These are phyloP conservation scores for Periglandula ipomoeae DNA, from an alignment of 2,329 filamentous ascomycete genomes.

Conservation along the genomic window DNA sequence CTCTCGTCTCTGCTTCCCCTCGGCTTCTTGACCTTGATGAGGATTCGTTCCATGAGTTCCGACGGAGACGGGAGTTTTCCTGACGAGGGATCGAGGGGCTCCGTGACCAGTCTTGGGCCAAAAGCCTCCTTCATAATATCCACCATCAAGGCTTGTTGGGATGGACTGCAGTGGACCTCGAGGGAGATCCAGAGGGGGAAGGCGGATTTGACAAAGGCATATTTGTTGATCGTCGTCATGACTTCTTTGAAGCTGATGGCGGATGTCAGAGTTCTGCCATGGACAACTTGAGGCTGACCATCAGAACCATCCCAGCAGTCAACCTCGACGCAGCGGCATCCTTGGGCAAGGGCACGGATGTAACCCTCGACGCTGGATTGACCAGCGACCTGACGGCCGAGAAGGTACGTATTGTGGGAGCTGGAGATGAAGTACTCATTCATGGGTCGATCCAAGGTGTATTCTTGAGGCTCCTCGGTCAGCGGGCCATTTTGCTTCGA, in stretches of 20 bases:
- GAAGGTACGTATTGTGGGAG: constrained; percentile 95
- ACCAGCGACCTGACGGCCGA: constrained; percentile 82
- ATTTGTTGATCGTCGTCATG: constrained; percentile 87
- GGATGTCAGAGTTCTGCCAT: constrained; percentile 82
- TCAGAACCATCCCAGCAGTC: constrained; percentile 96
- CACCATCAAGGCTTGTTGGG: constrained; percentile 82
- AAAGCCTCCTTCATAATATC: constrained; percentile 81
- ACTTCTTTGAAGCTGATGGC: constrained; percentile 86
- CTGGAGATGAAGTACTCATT: constrained; percentile 98
- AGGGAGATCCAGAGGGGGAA: constrained; percentile 92
- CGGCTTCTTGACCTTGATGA: constrained; percentile 91
- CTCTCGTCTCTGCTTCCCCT: constrained; percentile 31
- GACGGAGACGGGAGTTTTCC: constrained; percentile 74
- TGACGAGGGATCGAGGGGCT: constrained; percentile 61
- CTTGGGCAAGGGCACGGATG: constrained; percentile 76
- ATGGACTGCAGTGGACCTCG: constrained; percentile 81
- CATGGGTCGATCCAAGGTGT: constrained; percentile 68
- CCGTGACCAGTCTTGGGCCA: constrained; percentile 66
- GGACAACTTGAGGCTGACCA: constrained; percentile 80
- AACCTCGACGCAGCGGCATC: constrained; percentile 92
- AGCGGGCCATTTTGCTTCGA: constrained; percentile 66
- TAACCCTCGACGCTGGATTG: constrained; percentile 93
- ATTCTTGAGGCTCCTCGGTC: constrained; percentile 48
- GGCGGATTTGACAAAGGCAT: constrained; percentile 78
- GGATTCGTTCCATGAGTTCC: constrained; percentile 70